Conservation (phyloP, 257 asterid species). For the Coffea canephora region DNA sequence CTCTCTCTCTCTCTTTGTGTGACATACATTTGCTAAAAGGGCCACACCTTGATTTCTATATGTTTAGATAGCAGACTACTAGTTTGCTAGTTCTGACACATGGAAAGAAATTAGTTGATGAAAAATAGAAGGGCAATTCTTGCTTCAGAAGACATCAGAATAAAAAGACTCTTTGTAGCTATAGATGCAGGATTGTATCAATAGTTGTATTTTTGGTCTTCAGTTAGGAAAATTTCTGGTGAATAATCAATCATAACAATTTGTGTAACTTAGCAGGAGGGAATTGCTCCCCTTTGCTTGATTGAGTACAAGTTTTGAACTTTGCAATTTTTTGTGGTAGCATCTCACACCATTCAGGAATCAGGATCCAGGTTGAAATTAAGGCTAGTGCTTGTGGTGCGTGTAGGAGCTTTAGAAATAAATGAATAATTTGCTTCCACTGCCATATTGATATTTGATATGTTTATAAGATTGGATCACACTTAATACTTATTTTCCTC, state of each 20-base stretch:
- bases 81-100: not conserved
- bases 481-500: constrained; percentile 19
- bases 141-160: not conserved
- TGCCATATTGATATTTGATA: not conserved
- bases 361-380: too few relatives aligned
- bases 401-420: not conserved
- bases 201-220: not conserved
- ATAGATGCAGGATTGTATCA: not conserved
- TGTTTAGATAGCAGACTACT: not conserved
- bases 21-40: not conserved
- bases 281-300: not conserved
- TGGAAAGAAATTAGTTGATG: not conserved
- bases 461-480: not conserved
- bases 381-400: not conserved
- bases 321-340: not conserved
- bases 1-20: too few relatives aligned
- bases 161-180: not conserved
- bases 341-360: not conserved
- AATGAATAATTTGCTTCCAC: not conserved
- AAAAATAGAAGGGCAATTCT: not conserved
- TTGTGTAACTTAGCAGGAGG: not conserved
- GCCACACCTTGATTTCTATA: not conserved
- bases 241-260: not conserved
- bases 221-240: not conserved
- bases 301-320: not conserved